phyloP scores from a whole-genome alignment of 2,329 filamentous ascomycete species.

The Aspergillus fijiensis region DNA sequence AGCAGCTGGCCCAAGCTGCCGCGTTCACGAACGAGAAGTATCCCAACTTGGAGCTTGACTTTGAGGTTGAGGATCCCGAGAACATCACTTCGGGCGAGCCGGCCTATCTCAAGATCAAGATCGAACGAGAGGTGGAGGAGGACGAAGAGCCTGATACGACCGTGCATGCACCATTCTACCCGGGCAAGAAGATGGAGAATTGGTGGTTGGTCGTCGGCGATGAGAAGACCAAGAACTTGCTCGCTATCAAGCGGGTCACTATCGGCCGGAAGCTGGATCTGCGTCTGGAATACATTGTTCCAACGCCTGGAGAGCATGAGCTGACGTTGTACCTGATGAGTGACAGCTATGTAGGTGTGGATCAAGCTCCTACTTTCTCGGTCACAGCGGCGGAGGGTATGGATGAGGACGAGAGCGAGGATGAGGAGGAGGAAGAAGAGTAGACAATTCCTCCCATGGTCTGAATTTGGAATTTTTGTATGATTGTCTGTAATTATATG shows the following conservation, averaged over 20 bases:
- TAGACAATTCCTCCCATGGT: constrained; percentile 8
- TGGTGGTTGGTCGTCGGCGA: constrained; percentile 98
- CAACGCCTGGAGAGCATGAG: constrained; percentile 79
- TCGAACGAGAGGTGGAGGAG: constrained; percentile 77
- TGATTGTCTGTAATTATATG: constrained; percentile 16
- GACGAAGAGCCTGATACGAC: constrained; percentile 73
- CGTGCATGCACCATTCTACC: constrained; percentile 95
- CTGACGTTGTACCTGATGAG: constrained; percentile 94
- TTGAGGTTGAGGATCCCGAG: constrained; percentile 78
- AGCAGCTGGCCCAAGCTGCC: constrained; percentile 83
- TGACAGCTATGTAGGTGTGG: constrained; percentile 93
- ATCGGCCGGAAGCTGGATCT: constrained; percentile 76
- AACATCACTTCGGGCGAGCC: constrained; percentile 77
- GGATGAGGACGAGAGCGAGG: constrained; percentile 89
- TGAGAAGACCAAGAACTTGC: constrained; percentile 78
- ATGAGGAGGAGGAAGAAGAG: constrained; percentile 64
- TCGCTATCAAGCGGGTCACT: constrained; percentile 93
- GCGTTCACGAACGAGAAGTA: constrained; percentile 96
- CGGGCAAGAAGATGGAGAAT: constrained; percentile 87
- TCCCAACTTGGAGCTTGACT: constrained; percentile 88
- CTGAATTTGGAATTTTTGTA: constrained; percentile 1
- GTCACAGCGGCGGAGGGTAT: constrained; percentile 86
- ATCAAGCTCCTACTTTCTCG: constrained; percentile 88
- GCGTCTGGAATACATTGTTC: constrained; percentile 84
- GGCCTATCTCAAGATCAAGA: constrained; percentile 77